Evolutionary conservation across 2,329 filamentous ascomycete species (phyloP).

Genomic region (Nectriaceae sp.): DNA sequence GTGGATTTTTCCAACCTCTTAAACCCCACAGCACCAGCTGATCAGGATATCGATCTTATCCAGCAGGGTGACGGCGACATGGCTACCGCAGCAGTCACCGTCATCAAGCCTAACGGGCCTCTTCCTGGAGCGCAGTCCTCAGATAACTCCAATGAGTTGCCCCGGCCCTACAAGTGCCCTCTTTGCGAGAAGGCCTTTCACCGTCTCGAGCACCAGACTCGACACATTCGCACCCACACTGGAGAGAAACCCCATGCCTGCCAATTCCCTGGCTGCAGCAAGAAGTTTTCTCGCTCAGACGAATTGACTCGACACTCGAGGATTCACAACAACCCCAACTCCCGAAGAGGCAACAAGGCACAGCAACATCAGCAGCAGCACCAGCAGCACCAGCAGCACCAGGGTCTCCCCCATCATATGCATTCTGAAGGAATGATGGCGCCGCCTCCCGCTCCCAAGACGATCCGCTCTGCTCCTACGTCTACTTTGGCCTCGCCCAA

Average conservation of each 20-base stretch:
- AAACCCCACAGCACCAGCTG: slow-evolving; percentile 51
- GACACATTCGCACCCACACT: slow-evolving; percentile 94
- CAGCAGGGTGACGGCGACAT: slow-evolving; percentile 46
- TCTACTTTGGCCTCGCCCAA: slow-evolving; percentile 92
- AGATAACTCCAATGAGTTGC: slow-evolving; percentile 68
- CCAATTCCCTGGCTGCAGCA: slow-evolving; percentile 92
- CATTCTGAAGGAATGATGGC: slow-evolving; percentile 71
- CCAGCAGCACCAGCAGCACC: slow-evolving; percentile 39
- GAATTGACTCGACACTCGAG: slow-evolving; percentile 95
- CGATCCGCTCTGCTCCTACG: slow-evolving; percentile 84
- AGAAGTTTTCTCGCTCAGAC: slow-evolving; percentile 95
- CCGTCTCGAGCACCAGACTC: slow-evolving; percentile 88
- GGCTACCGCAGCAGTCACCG: slow-evolving; percentile 51
- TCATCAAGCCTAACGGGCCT: slow-evolving; percentile 64
- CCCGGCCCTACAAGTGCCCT: slow-evolving; percentile 96
- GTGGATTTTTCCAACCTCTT: slow-evolving; percentile 77
- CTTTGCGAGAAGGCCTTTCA: slow-evolving; percentile 99
- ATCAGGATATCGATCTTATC: slow-evolving; percentile 25
- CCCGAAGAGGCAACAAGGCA: slow-evolving; percentile 84
- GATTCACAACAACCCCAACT: slow-evolving; percentile 99
- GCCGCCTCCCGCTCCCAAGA: slow-evolving; percentile 72
- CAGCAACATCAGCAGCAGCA: slow-evolving; percentile 44
- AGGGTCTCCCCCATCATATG: slow-evolving; percentile 45
- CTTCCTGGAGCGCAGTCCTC: slow-evolving; percentile 62
- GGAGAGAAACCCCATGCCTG: slow-evolving; percentile 98